Percentiles rank a stretch among this genome's conserved stretches.
Evolutionary conservation across 2,329 filamentous ascomycete species (phyloP).

Genomic region (Xylariomycetidae sp.): DNA sequence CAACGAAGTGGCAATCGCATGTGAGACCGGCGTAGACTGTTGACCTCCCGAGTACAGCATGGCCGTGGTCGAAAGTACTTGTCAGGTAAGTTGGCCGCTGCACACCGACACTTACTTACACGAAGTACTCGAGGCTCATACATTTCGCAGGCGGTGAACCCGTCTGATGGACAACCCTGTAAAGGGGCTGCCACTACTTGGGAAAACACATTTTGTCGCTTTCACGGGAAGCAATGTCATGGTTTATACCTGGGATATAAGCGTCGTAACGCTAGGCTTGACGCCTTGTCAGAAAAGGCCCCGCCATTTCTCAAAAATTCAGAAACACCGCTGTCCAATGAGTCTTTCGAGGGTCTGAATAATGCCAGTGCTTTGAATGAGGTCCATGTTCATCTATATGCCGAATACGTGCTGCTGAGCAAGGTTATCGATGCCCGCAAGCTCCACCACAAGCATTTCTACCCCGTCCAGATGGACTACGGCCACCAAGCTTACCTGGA

Average conservation of each 20-base stretch:
- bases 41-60: no score
- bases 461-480: slow-evolving; percentile 25
- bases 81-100: no score
- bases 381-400: slow-evolving; percentile 36
- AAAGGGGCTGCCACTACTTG: slow-evolving; percentile 31
- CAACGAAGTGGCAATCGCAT: no score
- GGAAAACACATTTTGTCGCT: slow-evolving; percentile 37
- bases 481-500: slow-evolving; percentile 28
- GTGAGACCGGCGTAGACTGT: no score
- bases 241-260: slow-evolving; percentile 47
- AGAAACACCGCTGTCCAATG: slow-evolving; percentile 32
- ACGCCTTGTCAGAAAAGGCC: slow-evolving; percentile 27
- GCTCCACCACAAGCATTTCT: slow-evolving; percentile 27
- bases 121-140: no score
- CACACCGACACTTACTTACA: no score
- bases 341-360: slow-evolving; percentile 33
- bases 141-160: slow-evolving; percentile 29
- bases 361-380: slow-evolving; percentile 32
- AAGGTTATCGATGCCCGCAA: slow-evolving; percentile 20
- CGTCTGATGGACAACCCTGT: slow-evolving; percentile 32
- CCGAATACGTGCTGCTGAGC: slow-evolving; percentile 22
- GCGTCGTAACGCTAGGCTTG: slow-evolving; percentile 38
- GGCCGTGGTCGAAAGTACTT: no score
- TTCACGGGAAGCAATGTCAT: slow-evolving; percentile 37
- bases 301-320: slow-evolving; percentile 33